A percentile compares a stretch with the other conserved stretches of the same genome.
Conservation (phyloP, 192 early-diverging fungal species). For the Funneliformis geosporum region DNA sequence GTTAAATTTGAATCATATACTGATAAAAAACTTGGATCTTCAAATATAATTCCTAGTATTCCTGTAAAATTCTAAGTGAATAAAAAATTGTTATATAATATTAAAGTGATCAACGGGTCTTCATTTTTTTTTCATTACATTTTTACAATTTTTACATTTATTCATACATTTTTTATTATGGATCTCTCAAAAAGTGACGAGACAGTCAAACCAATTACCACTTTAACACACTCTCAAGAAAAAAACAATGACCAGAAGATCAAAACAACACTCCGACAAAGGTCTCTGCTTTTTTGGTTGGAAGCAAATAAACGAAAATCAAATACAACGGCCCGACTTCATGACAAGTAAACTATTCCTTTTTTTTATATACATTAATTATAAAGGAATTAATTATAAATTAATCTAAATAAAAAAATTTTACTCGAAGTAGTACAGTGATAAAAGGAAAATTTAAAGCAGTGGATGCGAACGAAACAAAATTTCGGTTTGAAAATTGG, state of each 20-base stretch:
- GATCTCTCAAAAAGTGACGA: too few species aligned
- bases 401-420: not conserved
- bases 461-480: constrained; percentile 51
- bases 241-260: not conserved
- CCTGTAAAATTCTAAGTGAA: too few species aligned
- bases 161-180: too few species aligned
- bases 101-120: too few species aligned
- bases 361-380: not conserved
- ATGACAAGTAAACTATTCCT: constrained; percentile 38
- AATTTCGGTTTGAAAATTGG: constrained; percentile 50
- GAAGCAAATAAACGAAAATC: constrained; percentile 36
- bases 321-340: constrained; percentile 36
- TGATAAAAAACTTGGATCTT: too few species aligned
- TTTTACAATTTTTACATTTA: too few species aligned
- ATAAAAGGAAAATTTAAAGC: constrained; percentile 48
- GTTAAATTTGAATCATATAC: too few species aligned
- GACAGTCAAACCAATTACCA: too few species aligned
- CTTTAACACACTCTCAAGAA: not conserved
- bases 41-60: too few species aligned
- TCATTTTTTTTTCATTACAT: too few species aligned
- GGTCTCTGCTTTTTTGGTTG: constrained; percentile 56
- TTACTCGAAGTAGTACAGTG: constrained; percentile 31
- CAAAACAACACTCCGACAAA: constrained; percentile 36
- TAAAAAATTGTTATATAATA: too few species aligned
- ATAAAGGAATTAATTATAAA: not conserved